Base-by-base conservation (phyloP, 805 yeast species). In the Kodamaea sagamina region DNA sequence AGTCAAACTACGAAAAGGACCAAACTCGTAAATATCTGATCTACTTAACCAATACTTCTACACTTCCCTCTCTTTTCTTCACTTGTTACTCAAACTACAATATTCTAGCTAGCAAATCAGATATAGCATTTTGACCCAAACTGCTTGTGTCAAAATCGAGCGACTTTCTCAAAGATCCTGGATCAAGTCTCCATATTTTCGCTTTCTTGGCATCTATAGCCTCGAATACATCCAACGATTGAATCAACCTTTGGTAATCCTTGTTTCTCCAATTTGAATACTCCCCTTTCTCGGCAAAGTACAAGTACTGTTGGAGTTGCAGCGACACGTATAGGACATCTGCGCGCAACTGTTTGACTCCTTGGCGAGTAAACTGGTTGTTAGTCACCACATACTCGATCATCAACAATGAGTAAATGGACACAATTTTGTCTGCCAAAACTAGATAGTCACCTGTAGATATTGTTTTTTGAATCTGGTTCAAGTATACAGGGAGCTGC, bases 301-400 rank as follows among this genome's bases (percentile, higher is more conserved):
- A 50, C 25, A 66, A 48, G 16, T 47, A 45, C 6, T 42, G 51
- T 10, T 47, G 47, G 27, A 68, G 47, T 18, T 51, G 43, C 7
- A 40, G 32, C 1, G 47, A 43, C 17, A 61, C 36, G 37, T 45
- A 63, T 6, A 54, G 54, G 24, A 68, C 50, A 48, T 71, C 75
- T 4, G 44, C 42, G 8, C 50, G 47, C 18, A 71, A 54, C 48
- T 69, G 74, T n/a, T 42, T 44, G 5, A 60, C 54, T 1, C 75
- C 75, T 2, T 17, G 17, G 16, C 48, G 53, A 43, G 55, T 60
- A 48, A 71, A 71, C 43, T 54, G 61, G 47, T 68, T 68, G 46
- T 69, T 71, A 25, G 72, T 64, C 29, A 71, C 53, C 26, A 71
- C 55, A 43, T 67, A 71, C 44, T 71, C 76, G 26, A 52, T 55